Evolutionary conservation across 1,284 basidiomycete genomes (phyloP), one percentile per base, ranked within the genome.

Genomic region (Ganoderma lingzhi): DNA sequence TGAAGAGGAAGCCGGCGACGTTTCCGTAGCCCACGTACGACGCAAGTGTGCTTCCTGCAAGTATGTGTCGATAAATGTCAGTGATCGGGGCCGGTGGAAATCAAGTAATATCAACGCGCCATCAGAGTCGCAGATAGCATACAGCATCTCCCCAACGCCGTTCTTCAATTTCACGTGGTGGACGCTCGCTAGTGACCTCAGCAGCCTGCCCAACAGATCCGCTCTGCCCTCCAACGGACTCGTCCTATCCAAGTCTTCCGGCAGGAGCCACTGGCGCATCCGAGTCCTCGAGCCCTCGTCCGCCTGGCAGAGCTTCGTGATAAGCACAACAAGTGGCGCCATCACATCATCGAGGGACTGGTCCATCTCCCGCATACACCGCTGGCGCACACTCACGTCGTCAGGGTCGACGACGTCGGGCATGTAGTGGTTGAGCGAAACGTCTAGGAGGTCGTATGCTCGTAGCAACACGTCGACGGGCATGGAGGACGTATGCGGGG

Each of bases 1-100:
- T 90, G 83, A 96, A 96, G 37, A 98, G 85, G 83, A 95, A 93
- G 1, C 96, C 96, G 0, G 96, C 95, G 41, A 96, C 95, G 76
- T 96, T 96, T 30, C 96, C 96, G 74, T 98, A 97, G 3, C 96
- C 96, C 61, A 97, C 88, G 64, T 93, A 89, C 6, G 89, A 85
- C 8, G 90, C 89, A 9, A 97, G 83, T 0, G 83, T 86, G 17
- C 86, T 84, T 28, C 92, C 94, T 95, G 76, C 39, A 60, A 17
- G 45, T 15, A 55, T 37, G 6, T 44, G 17, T 12, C 3, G 15
- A 37, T 6, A 15, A 55, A 53, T 4, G 72, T 71, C 19, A 65
- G 53, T 28, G 44, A 56, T 23, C 32, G 28, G 6, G 14, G 56
- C 28, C 39, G 55, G 64, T 5, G 64, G 32, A 44, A 63, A 64